phyloP scores from a whole-genome alignment of 73 alveolate genomes.

The Diophrys sp. region DNA sequence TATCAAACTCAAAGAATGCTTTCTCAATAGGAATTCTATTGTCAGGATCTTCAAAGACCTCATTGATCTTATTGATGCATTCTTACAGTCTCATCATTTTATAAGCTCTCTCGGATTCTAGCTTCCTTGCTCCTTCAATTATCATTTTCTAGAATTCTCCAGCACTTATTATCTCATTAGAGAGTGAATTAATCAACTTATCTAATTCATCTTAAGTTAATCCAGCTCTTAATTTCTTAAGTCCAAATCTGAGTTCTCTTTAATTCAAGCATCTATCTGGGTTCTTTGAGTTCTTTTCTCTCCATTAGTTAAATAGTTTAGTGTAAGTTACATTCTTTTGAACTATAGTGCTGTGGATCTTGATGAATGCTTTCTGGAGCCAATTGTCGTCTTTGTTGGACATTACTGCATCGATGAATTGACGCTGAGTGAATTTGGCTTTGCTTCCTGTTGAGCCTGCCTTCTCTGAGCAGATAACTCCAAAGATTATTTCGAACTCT shows the following conservation, averaged over 20 bases:
- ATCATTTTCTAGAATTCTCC: slow-evolving; percentile 44
- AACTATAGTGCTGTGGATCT: slow-evolving; percentile 29
- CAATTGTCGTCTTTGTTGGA: slow-evolving; percentile 41
- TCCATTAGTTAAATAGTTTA: slow-evolving; percentile 37
- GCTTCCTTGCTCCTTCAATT: slow-evolving; percentile 46
- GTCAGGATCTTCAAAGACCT: slow-evolving; percentile 2
- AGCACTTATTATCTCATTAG: slow-evolving; percentile 23
- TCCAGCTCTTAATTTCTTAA: slow-evolving; percentile 46
- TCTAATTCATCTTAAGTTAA: slow-evolving; percentile 44
- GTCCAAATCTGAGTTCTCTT: slow-evolving; percentile 39
- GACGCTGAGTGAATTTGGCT: slow-evolving; percentile 27
- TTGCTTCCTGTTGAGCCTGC: slow-evolving; percentile 1
- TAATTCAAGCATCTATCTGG: slow-evolving; percentile 2
- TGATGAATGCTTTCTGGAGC: slow-evolving; percentile 37
- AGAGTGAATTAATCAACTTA: slow-evolving; percentile 24
- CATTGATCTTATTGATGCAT: slow-evolving; percentile 32
- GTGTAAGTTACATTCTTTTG: slow-evolving; percentile 43
- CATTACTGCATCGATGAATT: slow-evolving; percentile 42
- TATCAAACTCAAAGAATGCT: slow-evolving; percentile 46
- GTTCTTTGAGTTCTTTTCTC: slow-evolving; percentile 32
- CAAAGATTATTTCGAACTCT: slow-evolving; percentile 35
- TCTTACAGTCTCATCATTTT: slow-evolving; percentile 24
- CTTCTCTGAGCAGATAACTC: slow-evolving; percentile 21
- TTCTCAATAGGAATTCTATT: slow-evolving; percentile 32
- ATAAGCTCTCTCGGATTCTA: slow-evolving; percentile 19